Evolutionary conservation across 108 stramenopile genomes (phyloP), one percentile per base, ranked within the genome.

Genomic region (Fragilaria radians): DNA sequence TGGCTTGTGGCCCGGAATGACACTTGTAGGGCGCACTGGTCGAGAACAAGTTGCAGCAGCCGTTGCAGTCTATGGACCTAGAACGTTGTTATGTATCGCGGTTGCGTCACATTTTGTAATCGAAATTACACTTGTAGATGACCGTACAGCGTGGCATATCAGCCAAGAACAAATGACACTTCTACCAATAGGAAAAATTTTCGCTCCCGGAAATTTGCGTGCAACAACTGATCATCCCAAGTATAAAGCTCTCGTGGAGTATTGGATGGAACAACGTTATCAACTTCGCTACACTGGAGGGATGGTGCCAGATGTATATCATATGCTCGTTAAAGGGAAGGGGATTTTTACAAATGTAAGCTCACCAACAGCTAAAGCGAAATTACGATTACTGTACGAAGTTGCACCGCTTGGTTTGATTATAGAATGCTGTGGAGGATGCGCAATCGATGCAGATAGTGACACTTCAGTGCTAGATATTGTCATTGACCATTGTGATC

Each of bases 141-240:
- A 78, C 48, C 65, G 70, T 23, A 73, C 67, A 17, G 62, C 42
- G 17, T 86, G 85, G 88, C 68, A 78, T 25, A 47, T 89, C 0
- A 70, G 74, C 7, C 59, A 72, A 11, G 62, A 72, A 27, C 46
- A 48, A 4, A 54, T 86, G 24, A 23, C 32, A 23, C 52, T 86
- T 56, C 32, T 72, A 50, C 71, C 80, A 1, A 52, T 60, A 5
- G 77, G 82, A 22, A 89, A 91, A 55, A 61, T 88, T 19, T 94
- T 94, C 59, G 92, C 92, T 18, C 93, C 93, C 1, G 93, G 93
- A 9, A 94, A 94, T 66, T 65, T 94, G n/a, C 61, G 93, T 11
- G 89, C 89, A 17, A 87, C 84, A 27, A 70, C 79, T 25, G 88
- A 89, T 58, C 86, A 88, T 61, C 61, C 72, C 52, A 66, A 75